Base-by-base conservation (phyloP, 78 protist genomes). In the Cavenderia fasciculata region DNA sequence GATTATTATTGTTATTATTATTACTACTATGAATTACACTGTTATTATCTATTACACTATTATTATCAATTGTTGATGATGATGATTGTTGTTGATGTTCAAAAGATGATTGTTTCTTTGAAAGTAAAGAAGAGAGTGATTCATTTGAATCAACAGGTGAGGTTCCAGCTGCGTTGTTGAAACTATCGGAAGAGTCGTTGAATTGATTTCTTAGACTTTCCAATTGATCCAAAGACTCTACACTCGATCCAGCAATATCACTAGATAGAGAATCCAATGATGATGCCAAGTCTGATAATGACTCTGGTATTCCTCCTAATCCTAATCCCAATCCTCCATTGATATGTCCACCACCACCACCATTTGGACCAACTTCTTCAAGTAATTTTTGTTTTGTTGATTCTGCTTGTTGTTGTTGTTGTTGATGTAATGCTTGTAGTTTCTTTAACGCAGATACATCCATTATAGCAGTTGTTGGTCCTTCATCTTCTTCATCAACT, bases 301-400 rank as follows among this genome's bases (percentile, higher is more conserved):
- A 61, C 18, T 61, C n/a, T n/a, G n/a, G n/a, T n/a, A n/a, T n/a
- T n/a, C n/a, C n/a, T n/a, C n/a, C n/a, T n/a, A n/a, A n/a, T n/a
- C n/a, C n/a, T n/a, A n/a, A n/a, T n/a, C n/a, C n/a, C n/a, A 73
- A 73, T 2, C 51, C 14, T 29, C 16, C 11, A 7, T 69, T 69
- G 11, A 34, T 54, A 16, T 54, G 25, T 12, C 29, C 16, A 6
- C n/a, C 27, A 11, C 19, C 59, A 23, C 23, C 25, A 25, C 82
- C 82, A 38, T 73, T 73, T 16, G 49, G 25, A 29, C 49, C 54
- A 38, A 73, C 54, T 73, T 73, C 82, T 56, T 73, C 54, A 38
- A n/a, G n/a, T n/a, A n/a, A n/a, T n/a, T n/a, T 49, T 49, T 49
- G 54, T 49, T 49, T 12, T 34, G 2, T 7, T 6, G 36, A 4